These are phyloP conservation scores for Cryptosporidium canis DNA, from an alignment of 169 alveolate genomes.

Conservation along the genomic window DNA sequence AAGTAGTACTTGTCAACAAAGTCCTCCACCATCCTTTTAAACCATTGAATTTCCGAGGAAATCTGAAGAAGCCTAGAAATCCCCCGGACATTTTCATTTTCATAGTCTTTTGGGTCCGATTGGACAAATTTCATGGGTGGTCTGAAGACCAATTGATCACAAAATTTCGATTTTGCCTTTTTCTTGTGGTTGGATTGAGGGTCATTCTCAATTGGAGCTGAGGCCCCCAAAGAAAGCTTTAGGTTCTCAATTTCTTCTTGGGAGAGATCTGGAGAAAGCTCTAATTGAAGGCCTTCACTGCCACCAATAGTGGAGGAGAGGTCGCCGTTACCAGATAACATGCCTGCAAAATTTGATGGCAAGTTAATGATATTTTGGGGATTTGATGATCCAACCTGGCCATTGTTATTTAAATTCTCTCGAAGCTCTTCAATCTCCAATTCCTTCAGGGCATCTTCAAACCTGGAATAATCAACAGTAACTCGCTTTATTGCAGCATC, in stretches of 20 bases:
- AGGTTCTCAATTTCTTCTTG: conserved; percentile 54
- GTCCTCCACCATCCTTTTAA: conserved; percentile 40
- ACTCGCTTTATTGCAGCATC: conserved; percentile 43
- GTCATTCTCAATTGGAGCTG: not conserved
- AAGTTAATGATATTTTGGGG: conserved; percentile 35
- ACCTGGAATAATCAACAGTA: conserved; percentile 57
- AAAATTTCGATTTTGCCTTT: not conserved
- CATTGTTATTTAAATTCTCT: not conserved
- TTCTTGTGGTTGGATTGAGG: not conserved
- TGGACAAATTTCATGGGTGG: not conserved
- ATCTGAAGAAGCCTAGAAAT: conserved; percentile 47
- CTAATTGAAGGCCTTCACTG: conserved; percentile 35
- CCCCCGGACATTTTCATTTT: conserved; percentile 20
- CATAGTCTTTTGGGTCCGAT: not conserved
- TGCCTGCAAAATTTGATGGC: not conserved
- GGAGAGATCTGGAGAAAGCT: conserved; percentile 65
- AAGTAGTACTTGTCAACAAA: conserved; percentile 22
- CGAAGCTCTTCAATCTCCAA: conserved; percentile 24
- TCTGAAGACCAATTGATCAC: conserved; percentile 1
- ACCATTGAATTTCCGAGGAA: conserved; percentile 70
- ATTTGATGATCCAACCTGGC: not conserved
- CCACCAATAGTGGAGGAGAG: not conserved
- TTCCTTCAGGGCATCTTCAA: conserved; percentile 40
- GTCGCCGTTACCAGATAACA: not conserved
- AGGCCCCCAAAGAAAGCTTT: conserved; percentile 34